These are phyloP conservation scores for Chlorencoelia australis DNA, from an alignment of 2,329 filamentous ascomycete species.

Conservation along the genomic window DNA sequence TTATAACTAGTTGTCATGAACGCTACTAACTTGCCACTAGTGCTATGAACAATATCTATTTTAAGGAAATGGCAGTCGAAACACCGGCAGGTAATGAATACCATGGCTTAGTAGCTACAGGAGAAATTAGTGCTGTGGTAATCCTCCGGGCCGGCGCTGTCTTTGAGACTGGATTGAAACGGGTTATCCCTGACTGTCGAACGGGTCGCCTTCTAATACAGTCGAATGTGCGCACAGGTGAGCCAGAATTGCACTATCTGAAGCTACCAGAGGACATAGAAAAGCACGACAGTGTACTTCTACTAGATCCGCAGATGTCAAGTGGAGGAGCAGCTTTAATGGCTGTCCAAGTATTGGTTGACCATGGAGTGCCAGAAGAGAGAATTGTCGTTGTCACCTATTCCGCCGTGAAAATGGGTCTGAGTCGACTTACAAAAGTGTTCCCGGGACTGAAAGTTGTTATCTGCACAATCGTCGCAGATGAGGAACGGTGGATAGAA, in stretches of 20 bases:
- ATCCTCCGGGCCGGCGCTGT: slow-evolving; percentile 82
- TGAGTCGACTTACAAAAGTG: slow-evolving; percentile 78
- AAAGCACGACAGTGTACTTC: slow-evolving; percentile 67
- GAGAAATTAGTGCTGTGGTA: slow-evolving; percentile 75
- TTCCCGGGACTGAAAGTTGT: slow-evolving; percentile 84
- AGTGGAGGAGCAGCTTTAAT: slow-evolving; percentile 79
- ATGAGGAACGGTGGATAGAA: slow-evolving; percentile 87
- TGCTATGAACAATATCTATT: slow-evolving; percentile 68
- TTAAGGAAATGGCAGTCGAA: slow-evolving; percentile 49
- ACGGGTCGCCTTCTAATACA: slow-evolving; percentile 87
- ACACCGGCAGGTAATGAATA: slow-evolving; percentile 67
- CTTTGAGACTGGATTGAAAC: slow-evolving; percentile 77
- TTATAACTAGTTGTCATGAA: not conserved
- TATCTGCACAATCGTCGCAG: slow-evolving; percentile 69
- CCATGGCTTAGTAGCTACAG: slow-evolving; percentile 57
- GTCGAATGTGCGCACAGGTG: slow-evolving; percentile 72
- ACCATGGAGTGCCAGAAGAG: slow-evolving; percentile 79
- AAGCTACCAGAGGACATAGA: slow-evolving; percentile 67
- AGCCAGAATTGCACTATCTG: slow-evolving; percentile 87
- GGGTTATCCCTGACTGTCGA: slow-evolving; percentile 86
- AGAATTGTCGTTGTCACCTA: slow-evolving; percentile 91
- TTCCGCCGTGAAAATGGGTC: slow-evolving; percentile 71
- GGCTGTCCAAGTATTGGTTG: slow-evolving; percentile 91
- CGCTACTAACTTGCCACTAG: slow-evolving; percentile 32
- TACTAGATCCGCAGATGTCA: slow-evolving; percentile 91